Conservation (phyloP, 2,329 filamentous ascomycete genomes). For the Trichoderma sp. region DNA sequence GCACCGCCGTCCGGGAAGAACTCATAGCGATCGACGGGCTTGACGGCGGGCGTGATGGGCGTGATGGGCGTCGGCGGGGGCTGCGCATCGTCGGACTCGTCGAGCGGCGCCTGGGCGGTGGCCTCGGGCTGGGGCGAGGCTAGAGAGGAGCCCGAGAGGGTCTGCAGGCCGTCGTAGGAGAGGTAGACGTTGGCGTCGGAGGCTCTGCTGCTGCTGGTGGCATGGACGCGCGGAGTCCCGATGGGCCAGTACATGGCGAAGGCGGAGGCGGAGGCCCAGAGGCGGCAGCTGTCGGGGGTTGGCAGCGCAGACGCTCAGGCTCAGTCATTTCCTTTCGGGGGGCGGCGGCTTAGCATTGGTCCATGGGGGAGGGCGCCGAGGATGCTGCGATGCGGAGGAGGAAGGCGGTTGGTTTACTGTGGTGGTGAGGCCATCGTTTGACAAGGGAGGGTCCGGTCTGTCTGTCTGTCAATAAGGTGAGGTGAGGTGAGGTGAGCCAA, state of each 20-base stretch:
- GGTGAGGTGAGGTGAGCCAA: too few relatives aligned
- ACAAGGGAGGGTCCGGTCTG: slow-evolving; percentile 4
- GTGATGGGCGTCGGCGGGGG: slow-evolving; percentile 54
- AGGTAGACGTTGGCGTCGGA: slow-evolving; percentile 54
- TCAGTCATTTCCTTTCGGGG: slow-evolving; percentile 23
- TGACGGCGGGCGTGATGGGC: slow-evolving; percentile 59
- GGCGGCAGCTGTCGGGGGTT: slow-evolving; percentile 34
- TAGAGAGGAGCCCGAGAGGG: slow-evolving; percentile 38
- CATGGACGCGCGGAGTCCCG: slow-evolving; percentile 80
- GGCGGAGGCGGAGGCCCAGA: slow-evolving; percentile 31
- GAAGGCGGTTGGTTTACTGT: not conserved
- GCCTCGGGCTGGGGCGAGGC: slow-evolving; percentile 27
- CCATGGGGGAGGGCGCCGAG: slow-evolving; percentile 19
- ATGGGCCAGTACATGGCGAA: slow-evolving; percentile 86
- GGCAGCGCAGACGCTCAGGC: slow-evolving; percentile 16
- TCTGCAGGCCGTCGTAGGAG: slow-evolving; percentile 62
- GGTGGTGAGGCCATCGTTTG: slow-evolving; percentile 7
- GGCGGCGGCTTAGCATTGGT: not conserved
- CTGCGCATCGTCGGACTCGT: slow-evolving; percentile 43
- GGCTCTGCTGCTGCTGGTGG: slow-evolving; percentile 68
- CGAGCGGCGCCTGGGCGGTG: slow-evolving; percentile 36
- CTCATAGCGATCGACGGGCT: slow-evolving; percentile 60
- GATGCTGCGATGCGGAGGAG: slow-evolving; percentile 11
- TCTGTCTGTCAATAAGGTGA: not conserved
- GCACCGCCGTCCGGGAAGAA: slow-evolving; percentile 29